Percentiles rank a stretch among this genome's conserved stretches.
Conservation (phyloP, 495 filamentous ascomycete genomes). For the Friedmanniomyces simplex region DNA sequence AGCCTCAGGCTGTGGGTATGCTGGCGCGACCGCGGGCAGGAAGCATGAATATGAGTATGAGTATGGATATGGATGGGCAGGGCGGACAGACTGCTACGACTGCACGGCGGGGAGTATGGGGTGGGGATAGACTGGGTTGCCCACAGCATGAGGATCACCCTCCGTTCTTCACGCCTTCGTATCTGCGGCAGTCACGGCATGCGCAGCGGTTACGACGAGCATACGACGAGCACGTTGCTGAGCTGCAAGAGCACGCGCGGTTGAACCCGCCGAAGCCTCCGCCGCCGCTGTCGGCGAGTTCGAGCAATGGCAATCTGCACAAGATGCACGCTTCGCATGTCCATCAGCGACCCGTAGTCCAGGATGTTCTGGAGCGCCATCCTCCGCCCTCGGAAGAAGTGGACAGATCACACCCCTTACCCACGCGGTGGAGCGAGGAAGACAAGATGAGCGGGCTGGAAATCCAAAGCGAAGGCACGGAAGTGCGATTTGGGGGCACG, state of each 20-base stretch:
- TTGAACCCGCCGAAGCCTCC: conserved; percentile 28
- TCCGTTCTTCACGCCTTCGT: conserved; percentile 67
- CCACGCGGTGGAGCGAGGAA: conserved; percentile 68
- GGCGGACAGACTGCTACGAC: background rate
- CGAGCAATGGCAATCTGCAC: conserved; percentile 53
- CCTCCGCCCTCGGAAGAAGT: conserved; percentile 46
- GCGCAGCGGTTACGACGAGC: conserved; percentile 61
- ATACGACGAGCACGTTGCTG: conserved; percentile 50
- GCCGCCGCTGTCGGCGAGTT: conserved; percentile 48
- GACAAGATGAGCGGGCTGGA: conserved; percentile 71
- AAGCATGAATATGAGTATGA: conserved; percentile 16
- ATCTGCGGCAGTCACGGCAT: conserved; percentile 68
- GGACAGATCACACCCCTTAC: conserved; percentile 51
- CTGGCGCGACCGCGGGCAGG: conserved; percentile 31
- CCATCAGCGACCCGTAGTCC: conserved; percentile 51
- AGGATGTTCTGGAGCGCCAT: conserved; percentile 75
- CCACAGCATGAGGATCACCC: conserved; percentile 26
- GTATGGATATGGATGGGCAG: conserved; percentile 31
- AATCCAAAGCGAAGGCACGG: conserved; percentile 59
- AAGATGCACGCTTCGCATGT: conserved; percentile 58
- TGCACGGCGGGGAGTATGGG: background rate
- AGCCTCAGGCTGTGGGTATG: conserved; percentile 6
- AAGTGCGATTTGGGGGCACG: conserved; percentile 62
- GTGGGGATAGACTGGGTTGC: conserved; percentile 4
- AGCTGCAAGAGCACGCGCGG: conserved; percentile 13